Percentiles rank a stretch among this genome's conserved stretches.
These are phyloP conservation scores for Picochlorum costavermella DNA, from an alignment of 139 green algal species.

Conservation along the genomic window DNA sequence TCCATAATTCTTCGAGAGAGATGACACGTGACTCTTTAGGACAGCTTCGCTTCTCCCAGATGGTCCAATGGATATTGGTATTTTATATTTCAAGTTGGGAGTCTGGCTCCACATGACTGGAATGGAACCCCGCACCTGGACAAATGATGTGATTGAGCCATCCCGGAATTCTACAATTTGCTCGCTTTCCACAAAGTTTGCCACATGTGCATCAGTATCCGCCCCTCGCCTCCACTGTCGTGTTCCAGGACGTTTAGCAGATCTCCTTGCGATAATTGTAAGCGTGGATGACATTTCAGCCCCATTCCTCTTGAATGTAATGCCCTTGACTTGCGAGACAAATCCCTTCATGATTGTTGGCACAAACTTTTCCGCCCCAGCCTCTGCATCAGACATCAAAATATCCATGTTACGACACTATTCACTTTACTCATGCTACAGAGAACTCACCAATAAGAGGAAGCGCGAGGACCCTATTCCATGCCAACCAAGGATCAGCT, in stretches of 20 bases:
- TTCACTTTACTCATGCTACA: conserved; percentile 22
- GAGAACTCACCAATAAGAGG: conserved; percentile 29
- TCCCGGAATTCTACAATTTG: conserved; percentile 59
- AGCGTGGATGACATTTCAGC: conserved; percentile 23
- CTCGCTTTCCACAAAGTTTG: conserved; percentile 91
- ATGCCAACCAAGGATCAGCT: conserved; percentile 61
- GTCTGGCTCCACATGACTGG: conserved; percentile 76
- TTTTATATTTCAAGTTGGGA: conserved; percentile 90
- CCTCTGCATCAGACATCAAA: conserved; percentile 12
- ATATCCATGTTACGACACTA: background rate
- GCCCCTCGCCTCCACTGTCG: conserved; percentile 76
- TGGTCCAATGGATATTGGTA: conserved; percentile 56
- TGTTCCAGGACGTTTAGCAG: conserved; percentile 46
- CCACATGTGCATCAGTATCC: conserved; percentile 54
- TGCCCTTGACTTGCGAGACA: conserved; percentile 47
- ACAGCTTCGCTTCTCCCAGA: conserved; percentile 14
- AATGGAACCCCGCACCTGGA: conserved; percentile 68
- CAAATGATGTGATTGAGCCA: conserved; percentile 35
- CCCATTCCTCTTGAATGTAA: conserved; percentile 27
- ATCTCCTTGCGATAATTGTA: conserved; percentile 55
- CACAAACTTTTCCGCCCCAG: conserved; percentile 43
- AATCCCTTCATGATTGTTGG: conserved; percentile 63
- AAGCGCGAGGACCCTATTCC: conserved; percentile 52
- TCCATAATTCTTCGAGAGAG: conserved; percentile 33
- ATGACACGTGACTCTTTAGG: conserved; percentile 30